A percentile compares a stretch with the other conserved stretches of the same genome.
Conservation (phyloP, 148 eudicot species). For the Beta vulgaris region DNA sequence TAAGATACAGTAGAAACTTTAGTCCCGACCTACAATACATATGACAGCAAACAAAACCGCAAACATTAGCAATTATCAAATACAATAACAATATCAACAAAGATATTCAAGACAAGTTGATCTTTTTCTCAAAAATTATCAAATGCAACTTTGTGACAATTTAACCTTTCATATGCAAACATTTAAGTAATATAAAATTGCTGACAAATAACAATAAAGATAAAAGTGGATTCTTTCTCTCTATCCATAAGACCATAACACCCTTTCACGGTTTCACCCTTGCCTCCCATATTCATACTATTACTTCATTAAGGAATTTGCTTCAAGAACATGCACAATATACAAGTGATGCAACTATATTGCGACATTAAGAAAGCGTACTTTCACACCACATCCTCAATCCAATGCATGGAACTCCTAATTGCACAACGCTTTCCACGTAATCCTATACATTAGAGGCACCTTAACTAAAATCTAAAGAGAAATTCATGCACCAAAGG, state of each 20-base stretch:
- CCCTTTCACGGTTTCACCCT: too few relatives aligned
- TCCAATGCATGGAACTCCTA: neutral
- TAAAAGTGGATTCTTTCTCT: neutral
- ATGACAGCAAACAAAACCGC: constrained; percentile 1
- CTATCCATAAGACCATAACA: neutral
- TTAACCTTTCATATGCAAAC: neutral
- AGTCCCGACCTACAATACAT: constrained; percentile 71
- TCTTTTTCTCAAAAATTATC: neutral
- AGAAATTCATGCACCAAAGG: neutral
- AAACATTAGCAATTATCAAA: neutral
- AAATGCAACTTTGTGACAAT: neutral
- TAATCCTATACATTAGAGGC: neutral
- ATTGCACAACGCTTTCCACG: neutral
- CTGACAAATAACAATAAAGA: neutral
- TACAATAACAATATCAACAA: neutral
- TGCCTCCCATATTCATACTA: neutral
- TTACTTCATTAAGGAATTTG: neutral
- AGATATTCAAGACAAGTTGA: neutral
- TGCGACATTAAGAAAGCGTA: neutral
- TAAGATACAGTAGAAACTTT: constrained; percentile 95
- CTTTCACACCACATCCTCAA: neutral
- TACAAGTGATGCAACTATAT: neutral
- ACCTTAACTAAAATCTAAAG: neutral
- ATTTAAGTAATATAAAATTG: neutral
- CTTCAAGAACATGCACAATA: neutral